Percentiles rank a stretch among this genome's conserved stretches.
These are phyloP conservation scores for Acanthamoeba triangularis DNA, from an alignment of 208 protist genomes.

Conservation along the genomic window DNA sequence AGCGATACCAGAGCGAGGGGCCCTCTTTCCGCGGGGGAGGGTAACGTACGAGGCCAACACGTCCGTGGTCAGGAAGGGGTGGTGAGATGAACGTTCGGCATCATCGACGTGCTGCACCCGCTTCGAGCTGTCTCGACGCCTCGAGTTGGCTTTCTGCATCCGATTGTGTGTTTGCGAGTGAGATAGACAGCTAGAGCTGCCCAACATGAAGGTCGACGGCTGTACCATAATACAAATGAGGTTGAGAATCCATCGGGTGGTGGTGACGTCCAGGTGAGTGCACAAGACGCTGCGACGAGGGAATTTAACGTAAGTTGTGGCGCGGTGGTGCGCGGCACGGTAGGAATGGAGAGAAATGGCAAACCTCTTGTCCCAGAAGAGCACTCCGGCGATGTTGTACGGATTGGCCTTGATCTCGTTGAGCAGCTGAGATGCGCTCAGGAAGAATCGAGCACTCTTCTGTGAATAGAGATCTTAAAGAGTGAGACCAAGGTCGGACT, in stretches of 20 bases:
- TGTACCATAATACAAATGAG: slow-evolving; percentile 8
- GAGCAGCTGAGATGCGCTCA: neutral
- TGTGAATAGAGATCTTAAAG: neutral
- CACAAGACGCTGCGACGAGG: slow-evolving; percentile 53
- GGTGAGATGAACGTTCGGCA: slow-evolving; percentile 42
- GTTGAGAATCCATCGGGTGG: slow-evolving; percentile 48
- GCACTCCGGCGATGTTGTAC: neutral
- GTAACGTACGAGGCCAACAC: neutral
- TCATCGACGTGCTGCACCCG: slow-evolving; percentile 41
- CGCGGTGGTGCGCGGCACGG: no score
- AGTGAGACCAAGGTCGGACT: neutral
- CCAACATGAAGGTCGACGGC: neutral
- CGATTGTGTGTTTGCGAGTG: no score
- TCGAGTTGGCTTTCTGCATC: neutral
- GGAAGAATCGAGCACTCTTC: neutral
- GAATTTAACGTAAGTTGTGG: no score
- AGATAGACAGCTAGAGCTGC: no score
- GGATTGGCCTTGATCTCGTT: slow-evolving; percentile 63
- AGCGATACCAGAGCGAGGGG: neutral
- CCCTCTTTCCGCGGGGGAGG: neutral
- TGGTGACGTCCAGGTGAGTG: slow-evolving; percentile 22
- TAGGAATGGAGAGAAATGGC: no score
- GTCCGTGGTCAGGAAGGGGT: slow-evolving; percentile 1
- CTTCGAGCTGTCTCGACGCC: slow-evolving; percentile 2
- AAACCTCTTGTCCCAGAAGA: slow-evolving; percentile 70